Evolutionary conservation across 129 eudicot genomes (phyloP).

Genomic region (Artemisia tridentata): DNA sequence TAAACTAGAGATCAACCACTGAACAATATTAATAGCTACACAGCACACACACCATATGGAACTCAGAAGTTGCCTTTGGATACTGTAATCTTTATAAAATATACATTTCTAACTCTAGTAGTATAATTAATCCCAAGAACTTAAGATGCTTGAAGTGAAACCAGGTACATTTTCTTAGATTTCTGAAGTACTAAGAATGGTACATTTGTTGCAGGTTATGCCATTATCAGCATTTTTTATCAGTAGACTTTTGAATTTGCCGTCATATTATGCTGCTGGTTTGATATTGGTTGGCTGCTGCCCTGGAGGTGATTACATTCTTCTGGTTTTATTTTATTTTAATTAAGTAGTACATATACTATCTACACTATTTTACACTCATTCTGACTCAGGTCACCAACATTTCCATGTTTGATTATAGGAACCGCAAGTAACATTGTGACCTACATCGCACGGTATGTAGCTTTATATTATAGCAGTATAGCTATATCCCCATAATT

Average conservation of each 20-base stretch:
- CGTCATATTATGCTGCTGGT: constrained; percentile 96
- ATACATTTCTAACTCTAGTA: neutral
- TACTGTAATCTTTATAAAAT: neutral
- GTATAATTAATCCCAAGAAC: neutral
- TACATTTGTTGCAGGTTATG: constrained; percentile 68
- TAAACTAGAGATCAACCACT: no score
- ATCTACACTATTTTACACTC: constrained; percentile 13
- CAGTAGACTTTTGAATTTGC: constrained; percentile 76
- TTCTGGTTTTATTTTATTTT: constrained; percentile 13
- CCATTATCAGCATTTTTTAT: constrained; percentile 73
- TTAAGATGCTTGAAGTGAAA: neutral
- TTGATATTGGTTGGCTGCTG: constrained; percentile 95
- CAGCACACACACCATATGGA: neutral
- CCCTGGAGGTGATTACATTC: constrained; percentile 72
- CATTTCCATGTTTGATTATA: constrained; percentile 32
- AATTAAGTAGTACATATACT: neutral
- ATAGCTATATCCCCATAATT: neutral
- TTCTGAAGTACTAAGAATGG: constrained; percentile 1
- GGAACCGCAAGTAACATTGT: constrained; percentile 98
- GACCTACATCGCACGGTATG: constrained; percentile 92
- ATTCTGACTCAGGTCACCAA: constrained; percentile 16
- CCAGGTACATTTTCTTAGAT: no score
- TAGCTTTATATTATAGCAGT: constrained; percentile 8
- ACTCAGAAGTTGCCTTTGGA: neutral
- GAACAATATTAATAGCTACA: neutral